Evolutionary conservation across 169 alveolate genomes (phyloP).

Genomic region (Eimeria falciformis): DNA sequence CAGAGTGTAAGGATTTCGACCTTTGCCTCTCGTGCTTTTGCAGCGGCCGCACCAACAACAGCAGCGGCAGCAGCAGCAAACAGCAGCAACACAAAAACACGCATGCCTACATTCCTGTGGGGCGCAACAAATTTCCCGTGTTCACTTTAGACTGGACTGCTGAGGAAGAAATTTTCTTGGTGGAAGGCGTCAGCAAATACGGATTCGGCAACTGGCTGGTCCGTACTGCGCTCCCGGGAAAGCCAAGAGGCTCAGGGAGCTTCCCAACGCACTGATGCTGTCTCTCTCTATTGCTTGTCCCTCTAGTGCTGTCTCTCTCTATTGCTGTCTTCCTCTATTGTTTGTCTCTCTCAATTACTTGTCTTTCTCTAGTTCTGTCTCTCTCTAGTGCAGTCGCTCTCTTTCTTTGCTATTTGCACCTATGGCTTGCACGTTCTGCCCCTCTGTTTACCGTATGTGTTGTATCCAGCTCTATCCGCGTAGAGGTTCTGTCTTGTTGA

Average conservation of each 20-base stretch:
- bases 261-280: too few relatives aligned
- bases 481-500: background rate
- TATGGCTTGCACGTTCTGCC: background rate
- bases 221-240: background rate
- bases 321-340: background rate
- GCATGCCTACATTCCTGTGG: conserved; percentile 92
- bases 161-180: conserved; percentile 91
- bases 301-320: background rate
- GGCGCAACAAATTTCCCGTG: conserved; percentile 90
- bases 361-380: too few relatives aligned
- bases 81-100: conserved; percentile 85
- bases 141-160: conserved; percentile 92
- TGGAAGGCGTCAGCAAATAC: conserved; percentile 92
- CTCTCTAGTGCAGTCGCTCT: background rate
- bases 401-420: background rate
- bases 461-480: background rate
- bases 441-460: background rate
- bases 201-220: conserved; percentile 95
- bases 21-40: conserved; percentile 91
- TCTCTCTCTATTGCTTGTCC: background rate
- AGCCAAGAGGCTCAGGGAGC: too few relatives aligned
- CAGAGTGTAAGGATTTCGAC: conserved; percentile 93
- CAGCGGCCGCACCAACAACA: conserved; percentile 87
- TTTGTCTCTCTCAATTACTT: background rate
- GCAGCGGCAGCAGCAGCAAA: conserved; percentile 42